phyloP scores from a whole-genome alignment of 2,329 filamentous ascomycete genomes.

The Ascochyta pisi region DNA sequence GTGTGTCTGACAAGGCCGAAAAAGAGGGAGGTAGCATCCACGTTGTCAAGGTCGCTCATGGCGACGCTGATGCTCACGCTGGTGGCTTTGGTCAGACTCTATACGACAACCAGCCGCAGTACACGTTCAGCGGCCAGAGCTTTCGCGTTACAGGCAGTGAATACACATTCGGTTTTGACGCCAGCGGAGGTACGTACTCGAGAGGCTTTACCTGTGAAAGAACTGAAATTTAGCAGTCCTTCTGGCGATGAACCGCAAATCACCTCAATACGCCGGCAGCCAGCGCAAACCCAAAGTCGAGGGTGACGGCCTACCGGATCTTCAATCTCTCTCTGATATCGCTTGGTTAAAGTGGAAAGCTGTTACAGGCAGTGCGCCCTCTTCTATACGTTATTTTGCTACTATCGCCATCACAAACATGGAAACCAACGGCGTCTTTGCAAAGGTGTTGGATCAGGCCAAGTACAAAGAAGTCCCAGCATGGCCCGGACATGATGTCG shows the following conservation, averaged over 20 bases:
- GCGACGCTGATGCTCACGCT: neutral
- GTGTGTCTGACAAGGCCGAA: slow-evolving; percentile 6
- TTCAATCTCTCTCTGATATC: slow-evolving; percentile 10
- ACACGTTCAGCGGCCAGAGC: neutral
- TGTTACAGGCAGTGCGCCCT: neutral
- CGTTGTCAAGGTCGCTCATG: slow-evolving; percentile 2
- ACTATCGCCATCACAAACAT: slow-evolving; percentile 7
- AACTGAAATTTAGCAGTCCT: neutral
- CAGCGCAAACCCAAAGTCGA: slow-evolving; percentile 11
- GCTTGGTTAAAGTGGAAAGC: slow-evolving; percentile 15
- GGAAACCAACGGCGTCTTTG: slow-evolving; percentile 5
- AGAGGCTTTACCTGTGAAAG: too few relatives aligned
- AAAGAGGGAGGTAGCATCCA: slow-evolving; percentile 9
- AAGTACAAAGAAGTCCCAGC: neutral
- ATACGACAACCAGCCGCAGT: slow-evolving; percentile 5
- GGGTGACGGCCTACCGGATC: slow-evolving; percentile 2
- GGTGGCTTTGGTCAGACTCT: slow-evolving; percentile 2
- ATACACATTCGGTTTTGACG: slow-evolving; percentile 13
- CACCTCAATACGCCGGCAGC: slow-evolving; percentile 9
- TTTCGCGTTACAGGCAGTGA: slow-evolving; percentile 11
- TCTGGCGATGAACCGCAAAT: slow-evolving; percentile 13
- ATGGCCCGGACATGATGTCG: slow-evolving; percentile 8
- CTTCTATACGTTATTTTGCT: slow-evolving; percentile 8
- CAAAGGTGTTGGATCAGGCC: neutral
- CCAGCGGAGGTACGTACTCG: neutral